These are phyloP conservation scores for Pulicaria dysenterica DNA, from an alignment of 129 eudicot species.

Conservation along the genomic window DNA sequence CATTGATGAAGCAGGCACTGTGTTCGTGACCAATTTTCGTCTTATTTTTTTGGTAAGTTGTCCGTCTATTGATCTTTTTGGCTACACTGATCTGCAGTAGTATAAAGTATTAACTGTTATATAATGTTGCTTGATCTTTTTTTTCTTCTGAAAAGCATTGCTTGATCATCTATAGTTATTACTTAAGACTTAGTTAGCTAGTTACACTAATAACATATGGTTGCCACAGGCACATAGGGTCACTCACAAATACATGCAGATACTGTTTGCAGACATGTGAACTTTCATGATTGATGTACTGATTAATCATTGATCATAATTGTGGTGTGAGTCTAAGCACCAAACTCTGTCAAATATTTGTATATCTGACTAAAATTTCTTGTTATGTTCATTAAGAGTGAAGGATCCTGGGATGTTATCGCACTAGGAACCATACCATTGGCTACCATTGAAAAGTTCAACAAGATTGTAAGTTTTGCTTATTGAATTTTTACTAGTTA, in stretches of 20 bases:
- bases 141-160: too few species aligned
- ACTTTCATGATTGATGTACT: neutral
- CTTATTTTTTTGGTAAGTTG: constrained; percentile 88
- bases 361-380: constrained; percentile 24
- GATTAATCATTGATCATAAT: constrained; percentile 3
- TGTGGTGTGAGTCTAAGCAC: constrained; percentile 7
- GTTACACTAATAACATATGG: constrained; percentile 1
- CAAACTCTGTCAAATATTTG: neutral
- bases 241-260: constrained; percentile 14
- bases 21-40: constrained; percentile 88
- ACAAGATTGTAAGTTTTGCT: constrained; percentile 72
- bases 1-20: constrained; percentile 85
- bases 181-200: constrained; percentile 8
- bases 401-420: constrained; percentile 71
- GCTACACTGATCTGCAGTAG: neutral
- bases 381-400: constrained; percentile 56
- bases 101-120: neutral
- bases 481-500: neutral
- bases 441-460: constrained; percentile 88
- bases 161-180: constrained; percentile 10
- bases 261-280: neutral
- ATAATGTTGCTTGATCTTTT: constrained; percentile 1
- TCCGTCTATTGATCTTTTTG: constrained; percentile 13
- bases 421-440: constrained; percentile 91
- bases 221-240: constrained; percentile 7